A percentile compares a stretch with the other conserved stretches of the same genome.
Conservation (phyloP, 495 filamentous ascomycete genomes). For the Rostrohypoxylon terebratum region DNA sequence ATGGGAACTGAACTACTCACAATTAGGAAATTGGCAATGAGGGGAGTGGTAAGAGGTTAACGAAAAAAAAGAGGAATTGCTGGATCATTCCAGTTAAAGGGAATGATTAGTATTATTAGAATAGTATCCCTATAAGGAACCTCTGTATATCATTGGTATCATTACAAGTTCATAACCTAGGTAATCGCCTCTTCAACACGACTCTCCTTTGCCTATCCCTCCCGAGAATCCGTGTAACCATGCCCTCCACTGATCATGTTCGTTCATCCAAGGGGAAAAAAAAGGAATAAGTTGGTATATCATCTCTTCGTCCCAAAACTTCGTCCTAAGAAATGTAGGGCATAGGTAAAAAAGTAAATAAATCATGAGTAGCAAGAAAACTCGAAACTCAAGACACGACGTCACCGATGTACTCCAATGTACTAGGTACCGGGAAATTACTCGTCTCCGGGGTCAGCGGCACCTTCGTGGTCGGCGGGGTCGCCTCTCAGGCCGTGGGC, state of each 20-base stretch:
- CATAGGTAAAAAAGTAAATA: background rate
- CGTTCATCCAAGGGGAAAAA: background rate
- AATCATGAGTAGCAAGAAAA: background rate
- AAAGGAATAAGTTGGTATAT: conserved; percentile 1
- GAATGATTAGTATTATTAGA: conserved; percentile 31
- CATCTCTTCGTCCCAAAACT: background rate
- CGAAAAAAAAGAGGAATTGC: background rate
- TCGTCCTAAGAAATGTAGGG: background rate
- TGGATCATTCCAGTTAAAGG: conserved; percentile 22
- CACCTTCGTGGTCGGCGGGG: conserved; percentile 37
- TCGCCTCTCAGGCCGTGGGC: conserved; percentile 27
- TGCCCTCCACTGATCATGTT: background rate
- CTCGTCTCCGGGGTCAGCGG: conserved; percentile 24
- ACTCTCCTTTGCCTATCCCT: background rate
- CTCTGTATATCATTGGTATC: conserved; percentile 35
- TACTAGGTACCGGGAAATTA: no score
- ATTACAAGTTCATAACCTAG: conserved; percentile 14
- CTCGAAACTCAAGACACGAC: background rate
- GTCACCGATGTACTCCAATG: conserved; percentile 7
- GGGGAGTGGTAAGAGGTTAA: background rate
- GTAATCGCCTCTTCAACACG: conserved; percentile 10
- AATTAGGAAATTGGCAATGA: background rate
- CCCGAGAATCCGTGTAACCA: background rate
- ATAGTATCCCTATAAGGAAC: conserved; percentile 25
- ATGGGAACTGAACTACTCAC: background rate